Conservation (phyloP, 441 rosid genomes). For the Pelargonium myrrhifolium region DNA sequence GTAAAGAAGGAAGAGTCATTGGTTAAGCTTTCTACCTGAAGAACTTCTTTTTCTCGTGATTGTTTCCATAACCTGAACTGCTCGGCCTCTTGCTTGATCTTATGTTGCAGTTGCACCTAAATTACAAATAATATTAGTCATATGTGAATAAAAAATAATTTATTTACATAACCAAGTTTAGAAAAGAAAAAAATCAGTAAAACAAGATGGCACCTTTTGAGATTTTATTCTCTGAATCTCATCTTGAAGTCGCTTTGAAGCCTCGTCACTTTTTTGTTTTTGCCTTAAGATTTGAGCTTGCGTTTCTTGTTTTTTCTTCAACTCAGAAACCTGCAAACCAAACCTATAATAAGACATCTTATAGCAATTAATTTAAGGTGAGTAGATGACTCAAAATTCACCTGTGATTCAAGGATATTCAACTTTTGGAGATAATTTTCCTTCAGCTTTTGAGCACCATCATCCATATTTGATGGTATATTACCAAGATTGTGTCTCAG, state of each 20-base stretch:
- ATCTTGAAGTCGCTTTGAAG: slow-evolving; percentile 70
- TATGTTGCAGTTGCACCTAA: slow-evolving; percentile 90
- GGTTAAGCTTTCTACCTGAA: slow-evolving; percentile 53
- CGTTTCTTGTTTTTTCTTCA: slow-evolving; percentile 96
- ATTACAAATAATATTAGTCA: slow-evolving; percentile 17
- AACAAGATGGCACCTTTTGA: slow-evolving; percentile 53
- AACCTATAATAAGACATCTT: slow-evolving; percentile 10
- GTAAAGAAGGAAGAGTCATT: not conserved
- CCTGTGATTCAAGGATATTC: slow-evolving; percentile 83
- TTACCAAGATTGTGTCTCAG: slow-evolving; percentile 60
- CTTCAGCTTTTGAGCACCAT: slow-evolving; percentile 75
- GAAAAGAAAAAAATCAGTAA: too few species aligned
- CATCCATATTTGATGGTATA: slow-evolving; percentile 71
- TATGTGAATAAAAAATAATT: not conserved
- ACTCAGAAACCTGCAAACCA: slow-evolving; percentile 53
- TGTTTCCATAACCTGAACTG: slow-evolving; percentile 89
- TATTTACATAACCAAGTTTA: too few species aligned
- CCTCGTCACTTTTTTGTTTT: slow-evolving; percentile 94
- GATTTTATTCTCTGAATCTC: slow-evolving; percentile 89
- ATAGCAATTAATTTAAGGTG: slow-evolving; percentile 9
- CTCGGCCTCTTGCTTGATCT: slow-evolving; percentile 97
- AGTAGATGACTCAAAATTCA: slow-evolving; percentile 15
- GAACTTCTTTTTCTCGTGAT: slow-evolving; percentile 90
- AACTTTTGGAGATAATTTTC: slow-evolving; percentile 87
- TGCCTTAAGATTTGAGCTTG: slow-evolving; percentile 91